phyloP scores from a whole-genome alignment of 495 filamentous ascomycete species.

The Hypomontagnella submonticulosa region DNA sequence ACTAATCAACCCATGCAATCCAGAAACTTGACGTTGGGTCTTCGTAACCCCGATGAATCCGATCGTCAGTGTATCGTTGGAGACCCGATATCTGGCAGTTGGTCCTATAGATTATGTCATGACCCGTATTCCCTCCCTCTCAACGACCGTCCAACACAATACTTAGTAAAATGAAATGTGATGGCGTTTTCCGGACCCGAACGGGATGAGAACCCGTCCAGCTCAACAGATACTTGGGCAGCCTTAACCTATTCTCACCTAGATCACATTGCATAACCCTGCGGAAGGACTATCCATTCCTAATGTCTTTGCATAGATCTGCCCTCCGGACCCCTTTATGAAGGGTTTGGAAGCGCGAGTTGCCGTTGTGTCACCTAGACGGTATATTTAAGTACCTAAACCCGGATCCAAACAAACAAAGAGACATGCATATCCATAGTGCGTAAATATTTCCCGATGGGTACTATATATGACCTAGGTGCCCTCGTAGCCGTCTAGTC shows the following conservation, averaged over 20 bases:
- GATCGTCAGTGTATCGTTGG: neutral
- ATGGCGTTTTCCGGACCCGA: too few species aligned
- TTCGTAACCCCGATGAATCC: neutral
- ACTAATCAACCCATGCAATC: neutral
- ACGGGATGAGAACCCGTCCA: too few species aligned
- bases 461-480: conserved; percentile 1
- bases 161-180: too few species aligned
- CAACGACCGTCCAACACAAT: too few species aligned
- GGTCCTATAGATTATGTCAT: conserved; percentile 4
- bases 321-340: neutral
- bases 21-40: neutral
- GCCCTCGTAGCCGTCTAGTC: neutral
- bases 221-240: too few species aligned
- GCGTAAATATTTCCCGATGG: neutral
- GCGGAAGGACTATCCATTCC: conserved; percentile 1
- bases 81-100: neutral
- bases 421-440: conserved; percentile 4
- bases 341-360: conserved; percentile 3
- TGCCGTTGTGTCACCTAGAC: conserved; percentile 14
- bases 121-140: too few species aligned
- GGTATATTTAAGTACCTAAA: conserved; percentile 18
- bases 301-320: neutral
- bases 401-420: conserved; percentile 13
- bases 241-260: neutral
- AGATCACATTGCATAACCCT: conserved; percentile 3